A percentile compares a stretch with the other conserved stretches of the same genome.
Evolutionary conservation across 2,329 filamentous ascomycete species (phyloP).

Genomic region (Trichoderma cornu-damae): DNA sequence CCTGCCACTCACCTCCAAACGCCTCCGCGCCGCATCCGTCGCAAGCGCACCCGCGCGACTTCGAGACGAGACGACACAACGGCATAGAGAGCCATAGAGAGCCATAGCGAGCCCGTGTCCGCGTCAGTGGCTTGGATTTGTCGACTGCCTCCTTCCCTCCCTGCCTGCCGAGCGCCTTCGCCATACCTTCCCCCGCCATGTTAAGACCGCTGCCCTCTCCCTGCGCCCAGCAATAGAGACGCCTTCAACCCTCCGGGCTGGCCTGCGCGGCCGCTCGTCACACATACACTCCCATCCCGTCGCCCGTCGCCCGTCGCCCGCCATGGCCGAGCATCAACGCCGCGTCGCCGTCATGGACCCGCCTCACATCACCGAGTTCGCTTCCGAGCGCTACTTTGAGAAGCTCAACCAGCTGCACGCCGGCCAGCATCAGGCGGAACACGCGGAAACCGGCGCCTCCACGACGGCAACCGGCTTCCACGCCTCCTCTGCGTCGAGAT

Average conservation of each 20-base stretch:
- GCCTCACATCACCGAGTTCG: slow-evolving; percentile 61
- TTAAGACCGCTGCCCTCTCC: slow-evolving; percentile 26
- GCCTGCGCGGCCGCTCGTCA: slow-evolving; percentile 26
- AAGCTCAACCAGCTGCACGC: slow-evolving; percentile 54
- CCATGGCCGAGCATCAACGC: slow-evolving; percentile 32
- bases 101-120: too few relatives aligned
- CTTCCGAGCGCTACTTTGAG: slow-evolving; percentile 58
- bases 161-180: slow-evolving; percentile 9
- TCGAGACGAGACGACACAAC: not conserved
- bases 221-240: slow-evolving; percentile 32
- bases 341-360: slow-evolving; percentile 50
- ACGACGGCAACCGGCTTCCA: slow-evolving; percentile 24
- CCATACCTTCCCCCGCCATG: slow-evolving; percentile 27
- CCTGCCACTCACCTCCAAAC: not conserved
- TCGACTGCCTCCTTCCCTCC: not conserved
- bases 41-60: not conserved
- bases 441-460: slow-evolving; percentile 24
- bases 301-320: slow-evolving; percentile 25
- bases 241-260: slow-evolving; percentile 27
- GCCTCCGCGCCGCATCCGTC: not conserved
- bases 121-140: too few relatives aligned
- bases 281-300: slow-evolving; percentile 11
- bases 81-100: too few relatives aligned
- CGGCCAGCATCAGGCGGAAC: slow-evolving; percentile 35
- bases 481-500: slow-evolving; percentile 35